These are phyloP conservation scores for Solanum arcanum DNA, from an alignment of 257 asterid genomes.

Conservation along the genomic window DNA sequence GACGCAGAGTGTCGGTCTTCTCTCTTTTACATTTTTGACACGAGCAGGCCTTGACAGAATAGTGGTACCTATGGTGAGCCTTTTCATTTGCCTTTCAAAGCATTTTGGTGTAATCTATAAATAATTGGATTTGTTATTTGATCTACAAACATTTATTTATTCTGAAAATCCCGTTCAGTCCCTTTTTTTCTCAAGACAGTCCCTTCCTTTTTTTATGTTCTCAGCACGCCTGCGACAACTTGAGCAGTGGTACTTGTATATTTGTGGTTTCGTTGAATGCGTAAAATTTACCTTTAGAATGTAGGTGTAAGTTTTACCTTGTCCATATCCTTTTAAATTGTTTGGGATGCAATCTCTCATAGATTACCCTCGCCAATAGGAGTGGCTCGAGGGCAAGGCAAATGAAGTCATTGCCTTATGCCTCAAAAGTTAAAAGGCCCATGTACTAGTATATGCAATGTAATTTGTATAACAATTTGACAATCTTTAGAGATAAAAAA, in stretches of 20 bases:
- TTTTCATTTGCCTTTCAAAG: conserved; percentile 9
- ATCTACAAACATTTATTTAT: background rate
- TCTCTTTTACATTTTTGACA: conserved; percentile 79
- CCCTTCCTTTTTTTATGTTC: background rate
- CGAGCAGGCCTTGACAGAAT: conserved; percentile 73
- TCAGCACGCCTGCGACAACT: background rate
- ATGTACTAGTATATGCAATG: background rate
- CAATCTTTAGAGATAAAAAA: background rate
- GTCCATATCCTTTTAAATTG: background rate
- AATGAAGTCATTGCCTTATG: background rate
- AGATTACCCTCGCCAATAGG: background rate
- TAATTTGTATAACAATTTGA: background rate
- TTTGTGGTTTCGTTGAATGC: background rate
- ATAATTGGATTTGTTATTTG: background rate
- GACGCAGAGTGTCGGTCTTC: conserved; percentile 88
- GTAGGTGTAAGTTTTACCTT: background rate
- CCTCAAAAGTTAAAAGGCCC: background rate
- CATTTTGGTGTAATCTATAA: background rate
- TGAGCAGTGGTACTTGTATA: background rate
- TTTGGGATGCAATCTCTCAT: background rate
- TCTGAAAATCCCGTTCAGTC: background rate
- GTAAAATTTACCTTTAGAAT: background rate
- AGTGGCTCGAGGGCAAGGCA: background rate
- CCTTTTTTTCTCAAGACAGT: background rate
- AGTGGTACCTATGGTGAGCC: conserved; percentile 91